These are phyloP conservation scores for Coemansia nantahalensis DNA, from an alignment of 192 early-diverging fungal species.

Conservation along the genomic window DNA sequence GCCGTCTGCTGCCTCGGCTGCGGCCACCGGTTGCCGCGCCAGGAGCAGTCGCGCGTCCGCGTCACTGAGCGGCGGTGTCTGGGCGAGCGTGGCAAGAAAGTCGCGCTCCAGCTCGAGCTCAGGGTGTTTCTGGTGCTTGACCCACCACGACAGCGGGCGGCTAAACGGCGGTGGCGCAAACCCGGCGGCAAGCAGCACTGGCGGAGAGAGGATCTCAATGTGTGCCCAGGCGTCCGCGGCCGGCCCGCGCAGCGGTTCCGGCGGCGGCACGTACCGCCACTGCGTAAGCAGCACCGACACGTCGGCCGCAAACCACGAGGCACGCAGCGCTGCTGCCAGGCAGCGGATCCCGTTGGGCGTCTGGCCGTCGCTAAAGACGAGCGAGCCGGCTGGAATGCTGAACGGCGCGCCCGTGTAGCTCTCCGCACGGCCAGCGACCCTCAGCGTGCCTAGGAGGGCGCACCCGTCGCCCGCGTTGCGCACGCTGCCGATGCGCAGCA, in stretches of 20 bases:
- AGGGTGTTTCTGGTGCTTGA: slow-evolving; percentile 16
- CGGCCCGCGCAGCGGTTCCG: slow-evolving; percentile 3
- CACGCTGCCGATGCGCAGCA: slow-evolving; percentile 12
- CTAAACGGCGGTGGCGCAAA: slow-evolving; percentile 3
- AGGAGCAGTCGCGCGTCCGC: slow-evolving; percentile 3
- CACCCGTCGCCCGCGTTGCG: slow-evolving; percentile 4
- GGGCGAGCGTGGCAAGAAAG: slow-evolving; percentile 10
- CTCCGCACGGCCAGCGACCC: slow-evolving; percentile 27
- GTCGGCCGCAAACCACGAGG: slow-evolving; percentile 18
- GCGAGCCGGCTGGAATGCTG: slow-evolving; percentile 11
- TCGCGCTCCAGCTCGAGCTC: slow-evolving; percentile 13
- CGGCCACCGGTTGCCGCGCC: neutral
- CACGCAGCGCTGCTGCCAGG: slow-evolving; percentile 6
- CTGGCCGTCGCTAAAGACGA: slow-evolving; percentile 17
- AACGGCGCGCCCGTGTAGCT: slow-evolving; percentile 12
- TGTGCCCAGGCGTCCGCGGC: slow-evolving; percentile 11
- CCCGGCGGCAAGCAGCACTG: slow-evolving; percentile 12
- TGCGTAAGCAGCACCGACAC: slow-evolving; percentile 21
- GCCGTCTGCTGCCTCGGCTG: neutral
- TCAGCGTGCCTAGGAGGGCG: slow-evolving; percentile 22
- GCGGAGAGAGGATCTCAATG: slow-evolving; percentile 26
- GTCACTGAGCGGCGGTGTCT: slow-evolving; percentile 4
- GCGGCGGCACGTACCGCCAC: slow-evolving; percentile 34
- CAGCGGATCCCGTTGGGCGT: slow-evolving; percentile 18
- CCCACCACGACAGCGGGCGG: slow-evolving; percentile 32